Evolutionary conservation across 1,284 basidiomycete species (phyloP), one percentile per base, ranked within the genome.

Genomic region (Trichosporon sp.): DNA sequence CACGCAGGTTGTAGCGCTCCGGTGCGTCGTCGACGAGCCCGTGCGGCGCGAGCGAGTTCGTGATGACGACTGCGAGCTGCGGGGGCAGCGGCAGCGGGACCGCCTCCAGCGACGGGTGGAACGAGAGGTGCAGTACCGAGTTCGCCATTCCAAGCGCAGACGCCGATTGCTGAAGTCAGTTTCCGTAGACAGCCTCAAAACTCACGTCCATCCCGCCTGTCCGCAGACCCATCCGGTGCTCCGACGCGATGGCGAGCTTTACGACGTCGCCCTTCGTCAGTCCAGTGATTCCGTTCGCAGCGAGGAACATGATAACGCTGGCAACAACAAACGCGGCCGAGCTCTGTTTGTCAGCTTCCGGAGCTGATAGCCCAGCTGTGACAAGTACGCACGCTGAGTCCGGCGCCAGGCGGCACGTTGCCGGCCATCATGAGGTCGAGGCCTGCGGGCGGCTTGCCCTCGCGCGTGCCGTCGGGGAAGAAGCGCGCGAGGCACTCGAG

Each of bases 21-120:
- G 90, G 91, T 2, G 92, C 90, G 53, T 88, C 88, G 70, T 90
- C 86, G 2, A 89, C 88, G 80, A 94, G 93, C 77, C 93, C 90
- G 34, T 91, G 89, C n/a, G 91, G 88, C 32, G 93, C 89, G 44
- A 93, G 87, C 18, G 91, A 92, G 84, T 95, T 93, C 13, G 92
- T 91, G 76, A 90, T 89, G 66, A 94, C 90, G 76, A 95, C 89
- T 6, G 89, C 88, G 18, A 78, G 70, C 27, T 65, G 62, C 0
- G 70, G 38, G 7, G 78, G 75, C 2, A 76, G 70, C 12, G 80
- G 80, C 6, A 85, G 85, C 0, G 87, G 88, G 13, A 89, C 87
- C 0, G 89, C 90, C 42, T 84, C 78, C 13, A 95, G 87, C n/a
- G 84, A 83, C 6, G 92, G 93, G 80, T 89, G 90, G 86, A 94